Evolutionary conservation across 768 basidiomycete species (phyloP), one percentile per base, ranked within the genome.

Genomic region (Clavaria fumosa): DNA sequence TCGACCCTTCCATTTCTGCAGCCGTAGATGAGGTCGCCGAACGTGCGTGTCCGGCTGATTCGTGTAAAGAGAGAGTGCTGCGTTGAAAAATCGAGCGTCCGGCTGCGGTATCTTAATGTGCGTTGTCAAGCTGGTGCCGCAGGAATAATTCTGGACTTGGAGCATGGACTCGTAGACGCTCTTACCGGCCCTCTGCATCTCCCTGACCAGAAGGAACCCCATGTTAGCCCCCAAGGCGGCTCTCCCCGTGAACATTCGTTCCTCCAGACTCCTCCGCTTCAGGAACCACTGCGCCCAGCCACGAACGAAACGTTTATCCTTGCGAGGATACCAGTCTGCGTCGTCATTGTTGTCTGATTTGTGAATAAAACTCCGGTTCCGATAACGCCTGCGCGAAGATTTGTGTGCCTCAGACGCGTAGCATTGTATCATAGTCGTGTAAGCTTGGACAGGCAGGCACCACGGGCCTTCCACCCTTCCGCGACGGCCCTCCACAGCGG

Each of bases 11-110:
- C 55, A 59, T n/a, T n/a, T n/a, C n/a, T n/a, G n/a, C n/a, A n/a
- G n/a, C n/a, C n/a, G n/a, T n/a, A n/a, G n/a, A 34, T 48, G 49
- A 5, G 56, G 26, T 3, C 47, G 55, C 2, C 36, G 18, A 1
- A 40, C 45, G 24, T 39, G 43, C 2, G 23, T 34, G 14, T 41
- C 40, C 33, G 36, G 37, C 33, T 19, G 30, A 23, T 34, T 36
- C 12, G 54, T 49, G 24, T 67, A 62, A 32, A 76, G 54, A 7
- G 57, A 52, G 9, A 82, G 54, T 6, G 70, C 59, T 2, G 72
- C 72, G 38, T 78, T 79, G 57, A 75, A 81, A 50, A 80, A 80
- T 31, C 68, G 62, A n/a, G 65, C 68, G 45, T 84, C 80, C 1
- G 70, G 67, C 18, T 43, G 42, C 5, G 68, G 69, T 14, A 62